Base-by-base conservation (phyloP, 495 filamentous ascomycete species). In the Annulohypoxylon maeteangense region DNA sequence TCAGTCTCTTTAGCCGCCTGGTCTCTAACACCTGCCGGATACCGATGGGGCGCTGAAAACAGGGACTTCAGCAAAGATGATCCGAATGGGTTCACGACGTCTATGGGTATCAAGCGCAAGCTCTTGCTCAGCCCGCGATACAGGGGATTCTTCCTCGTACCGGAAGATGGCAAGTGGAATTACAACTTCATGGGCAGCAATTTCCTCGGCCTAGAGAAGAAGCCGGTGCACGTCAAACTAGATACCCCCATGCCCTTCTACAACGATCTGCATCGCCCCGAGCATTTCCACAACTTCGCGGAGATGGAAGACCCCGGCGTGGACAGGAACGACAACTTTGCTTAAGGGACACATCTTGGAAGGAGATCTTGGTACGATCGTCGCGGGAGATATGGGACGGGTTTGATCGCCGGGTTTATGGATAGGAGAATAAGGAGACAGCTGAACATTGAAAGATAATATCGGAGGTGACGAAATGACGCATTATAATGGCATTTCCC, bases 41-140 rank as follows among this genome's bases (percentile, higher is more conserved):
- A 95, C 84, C 94, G 95, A 79, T 99, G 96, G 96, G 96, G 96
- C 65, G 92, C 88, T 4, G 93, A 98, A 77, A 99, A 99, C 86
- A 93, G 91, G 80, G 96, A 99, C 79, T 86, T 89, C 53, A 88
- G 89, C 64, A 95, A 91, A 48, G 95, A 98, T 79, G 92, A 95
- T 78, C 96, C 96, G 0, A 90, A 93, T 60, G 96, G 96, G 42
- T 99, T 99, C 86, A 89, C 88, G 40, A 96, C 93, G 38, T 88
- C 84, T 56, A 96, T 97, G 90, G 95, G 94, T 61, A 91, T 96
- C 81, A 98, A 98, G 83, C 93, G 94, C 65, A 95, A 98, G 82
- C 80, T 99, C 48, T 83, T 98, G 48, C 86, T 99, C 62, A 94
- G 90, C 73, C 94, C 98, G 78, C 92, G 91, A 79, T 95, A 97